Conservation (phyloP, 2,329 filamentous ascomycete genomes). For the Truncatella angustata region DNA sequence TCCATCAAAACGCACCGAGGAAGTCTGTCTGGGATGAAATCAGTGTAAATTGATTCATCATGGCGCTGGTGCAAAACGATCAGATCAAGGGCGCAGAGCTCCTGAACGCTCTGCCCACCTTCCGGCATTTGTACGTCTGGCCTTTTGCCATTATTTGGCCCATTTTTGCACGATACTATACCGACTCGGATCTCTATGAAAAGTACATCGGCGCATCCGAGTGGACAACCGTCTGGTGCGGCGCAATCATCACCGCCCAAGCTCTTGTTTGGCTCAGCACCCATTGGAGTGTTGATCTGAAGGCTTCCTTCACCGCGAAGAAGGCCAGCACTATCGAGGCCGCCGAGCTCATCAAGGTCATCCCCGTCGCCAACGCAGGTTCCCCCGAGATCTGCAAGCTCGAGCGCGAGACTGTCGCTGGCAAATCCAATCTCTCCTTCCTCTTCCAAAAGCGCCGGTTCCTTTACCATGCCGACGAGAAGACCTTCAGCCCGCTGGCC, state of each 20-base stretch:
- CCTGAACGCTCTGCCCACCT: constrained; percentile 78
- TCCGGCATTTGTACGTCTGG: constrained; percentile 87
- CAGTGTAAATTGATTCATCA: too few relatives aligned
- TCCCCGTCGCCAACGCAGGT: constrained; percentile 86
- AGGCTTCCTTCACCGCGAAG: constrained; percentile 76
- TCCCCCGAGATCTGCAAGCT: constrained; percentile 83
- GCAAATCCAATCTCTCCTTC: constrained; percentile 79
- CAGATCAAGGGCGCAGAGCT: constrained; percentile 88
- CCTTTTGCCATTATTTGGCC: constrained; percentile 93
- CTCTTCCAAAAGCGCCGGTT: constrained; percentile 98
- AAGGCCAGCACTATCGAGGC: constrained; percentile 67
- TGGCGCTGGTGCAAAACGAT: constrained; percentile 73
- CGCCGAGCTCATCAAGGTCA: constrained; percentile 86
- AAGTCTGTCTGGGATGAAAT: too few relatives aligned
- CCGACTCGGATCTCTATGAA: constrained; percentile 80
- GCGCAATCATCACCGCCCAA: constrained; percentile 83
- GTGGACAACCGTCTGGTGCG: constrained; percentile 97
- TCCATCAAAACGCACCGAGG: not conserved
- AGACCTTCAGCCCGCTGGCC: constrained; percentile 76
- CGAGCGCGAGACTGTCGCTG: constrained; percentile 71
- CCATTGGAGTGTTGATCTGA: constrained; percentile 92
- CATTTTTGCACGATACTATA: constrained; percentile 83
- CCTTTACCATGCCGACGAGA: constrained; percentile 70
- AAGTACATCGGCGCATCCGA: constrained; percentile 90
- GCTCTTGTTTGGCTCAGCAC: constrained; percentile 91